phyloP scores from a whole-genome alignment of 2,329 filamentous ascomycete genomes.

The Phialophora chinensis region DNA sequence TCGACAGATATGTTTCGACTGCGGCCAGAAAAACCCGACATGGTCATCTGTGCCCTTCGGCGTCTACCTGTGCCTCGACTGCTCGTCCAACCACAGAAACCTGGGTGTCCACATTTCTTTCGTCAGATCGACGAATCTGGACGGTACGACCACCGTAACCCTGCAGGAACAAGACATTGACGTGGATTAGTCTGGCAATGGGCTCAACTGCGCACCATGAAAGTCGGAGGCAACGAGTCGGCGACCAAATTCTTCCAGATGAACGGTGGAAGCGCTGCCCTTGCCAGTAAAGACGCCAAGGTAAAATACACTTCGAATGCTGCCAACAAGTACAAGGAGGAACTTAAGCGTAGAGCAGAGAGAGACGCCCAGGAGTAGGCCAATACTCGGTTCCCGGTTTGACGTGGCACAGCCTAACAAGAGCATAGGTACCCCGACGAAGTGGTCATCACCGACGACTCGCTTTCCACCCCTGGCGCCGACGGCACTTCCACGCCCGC shows the following conservation, averaged over 20 bases:
- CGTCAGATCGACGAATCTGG: conserved; percentile 96
- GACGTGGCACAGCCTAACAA: background rate
- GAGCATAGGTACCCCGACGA: conserved; percentile 75
- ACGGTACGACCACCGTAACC: conserved; percentile 71
- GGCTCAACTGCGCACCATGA: conserved; percentile 97
- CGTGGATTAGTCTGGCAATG: conserved; percentile 85
- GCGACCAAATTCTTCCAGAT: conserved; percentile 98
- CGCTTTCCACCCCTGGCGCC: conserved; percentile 59
- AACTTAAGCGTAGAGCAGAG: conserved; percentile 83
- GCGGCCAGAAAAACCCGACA: conserved; percentile 94
- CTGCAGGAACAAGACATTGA: conserved; percentile 36
- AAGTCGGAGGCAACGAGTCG: conserved; percentile 96
- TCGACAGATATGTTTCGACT: conserved; percentile 92
- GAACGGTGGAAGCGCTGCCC: conserved; percentile 89
- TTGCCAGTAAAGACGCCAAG: conserved; percentile 95
- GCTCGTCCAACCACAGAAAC: conserved; percentile 95
- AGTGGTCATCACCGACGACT: conserved; percentile 80
- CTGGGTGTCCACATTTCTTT: conserved; percentile 99
- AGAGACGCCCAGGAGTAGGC: conserved; percentile 82
- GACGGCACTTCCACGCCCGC: conserved; percentile 77
- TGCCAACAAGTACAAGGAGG: conserved; percentile 98
- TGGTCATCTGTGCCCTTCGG: conserved; percentile 98
- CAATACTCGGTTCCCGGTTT: conserved; percentile 24
- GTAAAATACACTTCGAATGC: conserved; percentile 93
- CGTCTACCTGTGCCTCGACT: conserved; percentile 98